Conservation (phyloP, 2,329 filamentous ascomycete species). For the Paraconiothyrium sp. region DNA sequence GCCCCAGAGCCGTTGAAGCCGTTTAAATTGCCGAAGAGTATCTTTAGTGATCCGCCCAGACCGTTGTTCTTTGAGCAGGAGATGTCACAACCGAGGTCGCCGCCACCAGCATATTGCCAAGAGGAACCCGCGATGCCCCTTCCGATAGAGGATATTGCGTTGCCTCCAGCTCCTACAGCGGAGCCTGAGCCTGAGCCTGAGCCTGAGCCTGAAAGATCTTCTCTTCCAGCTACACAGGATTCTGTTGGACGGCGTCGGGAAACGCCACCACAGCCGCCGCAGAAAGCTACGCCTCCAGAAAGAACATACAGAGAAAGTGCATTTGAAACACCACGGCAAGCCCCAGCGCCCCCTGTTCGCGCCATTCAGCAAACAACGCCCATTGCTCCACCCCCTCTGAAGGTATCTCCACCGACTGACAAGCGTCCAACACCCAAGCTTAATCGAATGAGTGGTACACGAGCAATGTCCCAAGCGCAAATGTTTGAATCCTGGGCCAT, state of each 20-base stretch:
- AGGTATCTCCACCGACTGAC: conserved; percentile 17
- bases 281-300: neutral
- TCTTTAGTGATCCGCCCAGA: conserved; percentile 18
- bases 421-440: conserved; percentile 34
- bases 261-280: neutral
- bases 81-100: conserved; percentile 21
- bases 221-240: neutral
- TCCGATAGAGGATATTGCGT: conserved; percentile 16
- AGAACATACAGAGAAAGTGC: neutral
- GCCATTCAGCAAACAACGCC: neutral
- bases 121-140: neutral
- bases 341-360: conserved; percentile 6
- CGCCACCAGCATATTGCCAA: conserved; percentile 34
- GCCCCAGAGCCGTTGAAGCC: conserved; percentile 17
- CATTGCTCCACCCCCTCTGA: neutral
- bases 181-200: neutral
- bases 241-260: neutral
- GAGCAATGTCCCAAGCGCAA: conserved; percentile 41
- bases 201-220: neutral
- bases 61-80: conserved; percentile 16
- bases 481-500: conserved; percentile 41
- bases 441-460: conserved; percentile 37
- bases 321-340: conserved; percentile 5
- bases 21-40: conserved; percentile 31
- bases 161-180: conserved; percentile 11